Conservation (phyloP, 805 yeast genomes). For the Starmerella kuoi region DNA sequence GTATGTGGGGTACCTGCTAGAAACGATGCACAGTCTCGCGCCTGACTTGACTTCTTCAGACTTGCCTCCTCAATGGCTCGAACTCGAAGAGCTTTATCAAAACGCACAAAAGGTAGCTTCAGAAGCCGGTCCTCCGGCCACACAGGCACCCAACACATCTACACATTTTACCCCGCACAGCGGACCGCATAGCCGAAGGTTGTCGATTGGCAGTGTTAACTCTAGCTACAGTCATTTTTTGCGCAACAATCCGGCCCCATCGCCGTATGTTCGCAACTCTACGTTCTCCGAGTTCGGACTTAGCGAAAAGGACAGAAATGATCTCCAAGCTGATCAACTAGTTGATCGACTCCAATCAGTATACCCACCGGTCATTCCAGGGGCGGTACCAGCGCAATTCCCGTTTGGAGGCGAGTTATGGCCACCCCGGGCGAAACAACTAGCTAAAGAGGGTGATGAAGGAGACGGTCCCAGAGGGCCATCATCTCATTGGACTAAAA, state of each 20-base stretch:
- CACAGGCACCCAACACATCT: background rate
- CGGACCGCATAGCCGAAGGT: conserved; percentile 15
- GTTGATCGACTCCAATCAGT: conserved; percentile 14
- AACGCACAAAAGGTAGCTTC: conserved; percentile 8
- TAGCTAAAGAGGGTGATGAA: background rate
- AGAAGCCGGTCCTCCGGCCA: background rate
- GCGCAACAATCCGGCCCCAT: conserved; percentile 13
- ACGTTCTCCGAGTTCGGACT: conserved; percentile 24
- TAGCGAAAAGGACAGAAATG: conserved; percentile 20
- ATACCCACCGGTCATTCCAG: conserved; percentile 18
- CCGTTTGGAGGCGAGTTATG: background rate
- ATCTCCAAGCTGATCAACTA: conserved; percentile 17
- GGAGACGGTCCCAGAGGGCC: background rate
- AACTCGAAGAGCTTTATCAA: conserved; percentile 63
- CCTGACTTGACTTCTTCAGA: conserved; percentile 54
- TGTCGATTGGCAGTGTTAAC: conserved; percentile 16
- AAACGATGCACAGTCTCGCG: conserved; percentile 41
- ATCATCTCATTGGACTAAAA: background rate
- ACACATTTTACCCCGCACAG: background rate
- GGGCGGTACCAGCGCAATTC: conserved; percentile 7
- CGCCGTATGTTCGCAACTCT: conserved; percentile 4
- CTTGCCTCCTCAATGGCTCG: conserved; percentile 41
- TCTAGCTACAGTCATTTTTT: conserved; percentile 23
- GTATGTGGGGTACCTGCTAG: conserved; percentile 56
- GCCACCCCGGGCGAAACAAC: background rate